Base-by-base conservation (phyloP, 345 rosid genomes). In the Aethionema arabicum region DNA sequence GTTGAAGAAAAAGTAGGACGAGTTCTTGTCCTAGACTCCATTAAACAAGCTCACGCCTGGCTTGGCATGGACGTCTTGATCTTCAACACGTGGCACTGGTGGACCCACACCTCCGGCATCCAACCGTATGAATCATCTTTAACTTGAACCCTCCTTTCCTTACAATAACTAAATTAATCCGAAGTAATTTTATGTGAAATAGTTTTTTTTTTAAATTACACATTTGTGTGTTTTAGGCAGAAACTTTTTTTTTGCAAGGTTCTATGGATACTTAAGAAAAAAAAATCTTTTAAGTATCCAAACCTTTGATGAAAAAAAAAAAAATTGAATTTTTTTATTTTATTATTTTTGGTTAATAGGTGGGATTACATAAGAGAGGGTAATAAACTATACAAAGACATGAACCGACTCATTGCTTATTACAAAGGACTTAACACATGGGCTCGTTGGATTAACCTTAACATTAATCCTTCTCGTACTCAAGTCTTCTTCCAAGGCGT, bases 81-180 rank as follows among this genome's bases (percentile, higher is more conserved):
- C 61, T 88, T 92, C 60, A 92, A 92, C 82, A 52, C 96, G 0
- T 88, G 98, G 98, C 96, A 88, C 48, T 92, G 98, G 98, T 92
- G 98, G 98, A 82, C 86, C 1, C 96, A 86, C 77, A 77, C 78
- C 0, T 86, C 80, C 50, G 76, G 82, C 60, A 57, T 74, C 39
- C 95, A 88, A 44, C 85, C 92, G 95, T 91, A 80, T 14, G 84
- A 41, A 41, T 46, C 52, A 29, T 32, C 7, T 14, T 2, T 11
- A 30, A 13, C 12, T 5, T 36, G n/a, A 47, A 47, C 5, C 11
- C 56, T 36, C n/a, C 12, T 47, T 5, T 61, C 13, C 8, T 5
- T 39, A 29, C 44, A 4, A 14, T 39, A 35, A 37, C 11, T 6
- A 37, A 6, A 37, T 6, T 37, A 37, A 37, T 37, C 1, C 11